These are phyloP conservation scores for Chalaropsis ovoidea DNA, from an alignment of 2,329 filamentous ascomycete species.

Conservation along the genomic window DNA sequence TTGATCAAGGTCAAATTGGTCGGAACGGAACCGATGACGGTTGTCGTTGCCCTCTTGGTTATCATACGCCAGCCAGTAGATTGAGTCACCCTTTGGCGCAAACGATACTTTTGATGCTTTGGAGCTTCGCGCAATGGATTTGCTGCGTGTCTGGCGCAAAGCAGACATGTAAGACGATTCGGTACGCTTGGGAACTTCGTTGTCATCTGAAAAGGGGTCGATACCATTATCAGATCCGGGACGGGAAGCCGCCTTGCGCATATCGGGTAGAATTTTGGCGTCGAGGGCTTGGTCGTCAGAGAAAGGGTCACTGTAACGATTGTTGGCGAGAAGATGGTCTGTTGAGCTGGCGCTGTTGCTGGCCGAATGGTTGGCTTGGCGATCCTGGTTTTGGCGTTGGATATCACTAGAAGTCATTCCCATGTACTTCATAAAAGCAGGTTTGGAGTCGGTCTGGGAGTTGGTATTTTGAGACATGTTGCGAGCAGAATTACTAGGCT, in stretches of 20 bases:
- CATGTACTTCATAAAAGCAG: slow-evolving; percentile 38
- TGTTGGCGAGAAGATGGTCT: slow-evolving; percentile 36
- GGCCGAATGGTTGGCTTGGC: slow-evolving; percentile 30
- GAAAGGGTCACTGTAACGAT: slow-evolving; percentile 39
- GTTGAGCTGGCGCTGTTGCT: slow-evolving; percentile 32
- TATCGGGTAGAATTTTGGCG: slow-evolving; percentile 29
- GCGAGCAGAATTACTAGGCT: slow-evolving; percentile 16
- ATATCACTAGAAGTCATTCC: slow-evolving; percentile 38
- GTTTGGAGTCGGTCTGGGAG: slow-evolving; percentile 29
- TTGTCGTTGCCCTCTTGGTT: slow-evolving; percentile 38
- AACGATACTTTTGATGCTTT: slow-evolving; percentile 28
- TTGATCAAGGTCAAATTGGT: slow-evolving; percentile 54
- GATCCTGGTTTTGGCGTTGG: slow-evolving; percentile 34
- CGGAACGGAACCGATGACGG: slow-evolving; percentile 50
- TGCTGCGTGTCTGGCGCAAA: slow-evolving; percentile 42
- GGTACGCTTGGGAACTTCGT: slow-evolving; percentile 36
- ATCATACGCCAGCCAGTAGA: slow-evolving; percentile 36
- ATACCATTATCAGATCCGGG: slow-evolving; percentile 30
- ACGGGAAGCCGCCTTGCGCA: slow-evolving; percentile 10
- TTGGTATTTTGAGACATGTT: background rate
- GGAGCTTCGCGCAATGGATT: slow-evolving; percentile 31
- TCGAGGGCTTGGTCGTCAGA: slow-evolving; percentile 39
- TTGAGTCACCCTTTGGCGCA: slow-evolving; percentile 32
- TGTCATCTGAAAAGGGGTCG: slow-evolving; percentile 41
- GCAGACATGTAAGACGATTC: slow-evolving; percentile 40